Conservation (phyloP, 23 red algal genomes). For the Porphyridium purpureum region DNA sequence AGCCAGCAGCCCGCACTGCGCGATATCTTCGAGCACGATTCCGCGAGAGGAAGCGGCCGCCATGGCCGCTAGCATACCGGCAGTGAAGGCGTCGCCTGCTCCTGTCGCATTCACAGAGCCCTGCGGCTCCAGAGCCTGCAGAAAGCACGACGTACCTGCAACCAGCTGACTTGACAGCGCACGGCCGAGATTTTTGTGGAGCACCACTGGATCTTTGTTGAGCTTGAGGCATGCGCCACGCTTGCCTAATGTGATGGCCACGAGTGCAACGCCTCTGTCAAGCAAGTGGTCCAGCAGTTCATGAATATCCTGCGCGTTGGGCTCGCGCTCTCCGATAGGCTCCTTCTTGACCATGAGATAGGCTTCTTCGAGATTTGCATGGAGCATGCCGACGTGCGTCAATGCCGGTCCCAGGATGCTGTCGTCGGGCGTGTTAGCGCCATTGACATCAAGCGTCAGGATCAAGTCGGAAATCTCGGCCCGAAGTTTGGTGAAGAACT, state of each 20-base stretch:
- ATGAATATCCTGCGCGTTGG: constrained; percentile 14
- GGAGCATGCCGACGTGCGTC: constrained; percentile 15
- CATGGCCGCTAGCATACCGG: constrained; percentile 33
- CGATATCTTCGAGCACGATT: not conserved
- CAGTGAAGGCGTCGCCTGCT: constrained; percentile 84
- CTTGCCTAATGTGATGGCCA: constrained; percentile 57
- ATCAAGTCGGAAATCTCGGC: constrained; percentile 16
- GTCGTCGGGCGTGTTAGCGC: constrained; percentile 32
- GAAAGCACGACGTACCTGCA: constrained; percentile 5
- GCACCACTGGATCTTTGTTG: constrained; percentile 3
- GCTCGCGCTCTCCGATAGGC: constrained; percentile 5
- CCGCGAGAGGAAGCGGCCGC: not conserved
- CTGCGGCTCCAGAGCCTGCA: too few relatives aligned
- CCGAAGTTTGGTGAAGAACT: constrained; percentile 34
- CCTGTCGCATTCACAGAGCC: constrained; percentile 41
- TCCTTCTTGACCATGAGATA: constrained; percentile 13
- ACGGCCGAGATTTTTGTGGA: constrained; percentile 4
- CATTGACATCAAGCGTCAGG: constrained; percentile 69
- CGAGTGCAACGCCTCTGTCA: constrained; percentile 30
- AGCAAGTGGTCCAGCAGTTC: constrained; percentile 42
- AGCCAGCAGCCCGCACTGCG: not conserved
- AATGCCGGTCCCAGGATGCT: constrained; percentile 25
- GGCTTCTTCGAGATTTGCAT: constrained; percentile 85
- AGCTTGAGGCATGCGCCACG: constrained; percentile 46
- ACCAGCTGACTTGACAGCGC: not conserved